phyloP scores from a whole-genome alignment of 163 green algal species.

The Scenedesmus sp. region DNA sequence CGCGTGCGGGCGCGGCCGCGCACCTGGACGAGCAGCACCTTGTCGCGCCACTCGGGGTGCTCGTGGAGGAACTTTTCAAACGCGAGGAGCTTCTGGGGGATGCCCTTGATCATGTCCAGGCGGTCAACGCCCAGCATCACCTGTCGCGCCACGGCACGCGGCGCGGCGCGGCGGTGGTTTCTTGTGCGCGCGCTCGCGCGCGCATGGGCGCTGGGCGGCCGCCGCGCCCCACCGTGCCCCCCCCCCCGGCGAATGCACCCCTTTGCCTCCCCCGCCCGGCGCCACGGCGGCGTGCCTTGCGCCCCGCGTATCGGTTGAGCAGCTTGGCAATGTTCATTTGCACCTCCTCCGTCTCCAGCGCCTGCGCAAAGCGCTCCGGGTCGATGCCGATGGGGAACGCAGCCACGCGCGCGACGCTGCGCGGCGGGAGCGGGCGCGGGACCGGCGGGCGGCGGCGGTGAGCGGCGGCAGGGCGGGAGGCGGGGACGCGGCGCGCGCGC shows the following conservation, averaged over 20 bases:
- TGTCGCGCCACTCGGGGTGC: slow-evolving; percentile 94
- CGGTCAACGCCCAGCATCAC: slow-evolving; percentile 99
- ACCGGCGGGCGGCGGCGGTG: too few relatives aligned
- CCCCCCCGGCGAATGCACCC: too few relatives aligned
- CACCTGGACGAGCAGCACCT: slow-evolving; percentile 68
- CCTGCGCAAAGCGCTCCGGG: slow-evolving; percentile 90
- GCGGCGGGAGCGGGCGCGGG: slow-evolving; percentile 75
- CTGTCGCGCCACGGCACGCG: slow-evolving; percentile 52
- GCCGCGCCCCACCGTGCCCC: neutral
- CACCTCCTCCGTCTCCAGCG: slow-evolving; percentile 89
- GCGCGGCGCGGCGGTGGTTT: neutral
- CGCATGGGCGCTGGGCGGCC: neutral
- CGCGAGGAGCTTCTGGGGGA: slow-evolving; percentile 99
- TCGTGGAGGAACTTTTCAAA: slow-evolving; percentile 99
- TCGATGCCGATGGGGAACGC: slow-evolving; percentile 86
- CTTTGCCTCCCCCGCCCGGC: neutral
- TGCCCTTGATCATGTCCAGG: slow-evolving; percentile 99
- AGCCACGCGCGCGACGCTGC: slow-evolving; percentile 37
- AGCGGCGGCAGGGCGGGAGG: too few relatives aligned
- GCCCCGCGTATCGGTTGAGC: slow-evolving; percentile 72
- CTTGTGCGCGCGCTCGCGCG: too few relatives aligned
- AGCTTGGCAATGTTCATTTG: slow-evolving; percentile 91
- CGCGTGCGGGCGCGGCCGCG: neutral
- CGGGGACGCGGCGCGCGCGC: too few relatives aligned
- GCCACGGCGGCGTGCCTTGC: slow-evolving; percentile 63